Base-by-base conservation (phyloP, 306 rosid genomes). In the Betula pendula region DNA sequence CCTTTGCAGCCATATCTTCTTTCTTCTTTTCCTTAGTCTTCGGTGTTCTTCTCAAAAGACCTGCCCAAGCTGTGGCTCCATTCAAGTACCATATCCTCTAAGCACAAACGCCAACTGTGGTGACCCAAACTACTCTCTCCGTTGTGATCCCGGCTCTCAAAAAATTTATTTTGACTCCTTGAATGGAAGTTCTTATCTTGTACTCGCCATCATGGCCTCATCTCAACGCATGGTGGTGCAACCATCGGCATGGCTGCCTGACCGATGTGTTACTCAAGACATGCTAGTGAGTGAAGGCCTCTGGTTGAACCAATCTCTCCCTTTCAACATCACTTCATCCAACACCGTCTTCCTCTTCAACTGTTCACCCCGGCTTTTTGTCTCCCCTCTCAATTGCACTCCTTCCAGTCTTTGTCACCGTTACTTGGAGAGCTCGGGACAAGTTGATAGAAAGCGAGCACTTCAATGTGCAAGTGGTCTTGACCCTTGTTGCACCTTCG, bases 341-440 rank as follows among this genome's bases (percentile, higher is more conserved):
- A 92, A 92, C 88, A 95, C 97, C 19, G 74, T 95, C 35, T 88
- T 95, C 78, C 89, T 90, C 79, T 81, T 89, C 58, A 90, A 90
- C 80, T 95, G 98, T 73, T 92, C 98, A 5, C 99, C 97, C 1
- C 88, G 96, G 59, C 88, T 95, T 53, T 81, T 95, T 15, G 92
- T 90, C 56, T 95, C 98, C 43, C 97, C 98, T 29, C 96, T 95
- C 19, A 95, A 95, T 75, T 95, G 98, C 81, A 84, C 96, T 77
- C 53, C 92, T 68, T 90, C 97, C 1, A 95, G 98, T 69, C 87
- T 90, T 19, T 95, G 98, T 76, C 97, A 90, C 69, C 83, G 58
- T 35, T 92, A 88, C 89, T 88, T 90, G 88, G 88, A 79, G 69
- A 88, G 82, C 79, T 90, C 98, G 0, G 89, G 90, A 6, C 90